Evolutionary conservation across 2,329 filamentous ascomycete species (phyloP), one percentile per base, ranked within the genome.

Genomic region (Leptographium galeiforme): DNA sequence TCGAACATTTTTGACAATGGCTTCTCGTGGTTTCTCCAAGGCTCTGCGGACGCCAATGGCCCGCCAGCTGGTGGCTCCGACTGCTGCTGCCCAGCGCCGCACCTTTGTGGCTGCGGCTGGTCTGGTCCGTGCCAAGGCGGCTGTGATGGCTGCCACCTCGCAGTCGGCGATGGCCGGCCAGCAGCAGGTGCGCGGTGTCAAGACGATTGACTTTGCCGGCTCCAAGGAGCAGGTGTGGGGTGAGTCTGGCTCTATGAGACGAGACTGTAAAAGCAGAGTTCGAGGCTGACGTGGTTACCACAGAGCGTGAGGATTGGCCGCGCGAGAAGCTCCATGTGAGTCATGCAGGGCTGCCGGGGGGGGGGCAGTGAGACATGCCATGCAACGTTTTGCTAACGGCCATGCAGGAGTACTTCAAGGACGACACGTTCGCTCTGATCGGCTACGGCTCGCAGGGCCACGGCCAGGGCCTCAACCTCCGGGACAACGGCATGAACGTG

Each of bases 171-270:
- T 67, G 70, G 60, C 30, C 40, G 66, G 66, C 54, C 64, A 65
- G 57, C 77, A 82, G 70, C 85, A 89, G 77, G 75, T 79, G 61
- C 85, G 93, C 68, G 93, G 93, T 71, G 75, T 95, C 68, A 97
- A 98, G 88, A 96, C 91, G 64, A 91, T 98, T 72, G 90, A 97
- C 82, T 98, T 98, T 72, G 93, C 93, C 62, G 93, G 89, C 66
- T 79, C 80, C 69, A 91, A 94, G 77, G 93, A 98, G 81, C 82
- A 84, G 62, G 93, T 98, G 69, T 96, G 87, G 70, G 89, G 89
- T 94, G 73, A 64, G 79, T 66, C 8, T 19, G 33, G 13, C 6
- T 10, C 7, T 19, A 7, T 32, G 8, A 16, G 40, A 41, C 7
- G 16, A n/a, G 32, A 16, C 8, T 32, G 18, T 47, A 33, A n/a